phyloP scores from a whole-genome alignment of 208 protist genomes.

The Wallacemonas rigidus region DNA sequence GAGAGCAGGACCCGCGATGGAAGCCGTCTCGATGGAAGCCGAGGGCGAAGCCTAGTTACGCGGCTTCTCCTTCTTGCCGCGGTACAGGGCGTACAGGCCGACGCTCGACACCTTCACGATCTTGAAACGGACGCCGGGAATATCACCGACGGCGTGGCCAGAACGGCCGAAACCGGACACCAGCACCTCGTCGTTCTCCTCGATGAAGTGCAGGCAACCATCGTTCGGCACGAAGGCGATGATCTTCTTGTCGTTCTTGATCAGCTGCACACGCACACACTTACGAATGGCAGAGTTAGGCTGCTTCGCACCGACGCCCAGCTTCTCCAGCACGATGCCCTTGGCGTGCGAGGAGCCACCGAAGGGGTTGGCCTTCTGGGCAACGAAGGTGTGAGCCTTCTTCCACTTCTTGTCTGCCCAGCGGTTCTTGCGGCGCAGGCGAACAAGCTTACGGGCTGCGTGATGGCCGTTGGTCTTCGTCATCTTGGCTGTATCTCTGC shows the following conservation, averaged over 20 bases:
- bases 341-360: slow-evolving; percentile 98
- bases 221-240: slow-evolving; percentile 99
- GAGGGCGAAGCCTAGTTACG: slow-evolving; percentile 79
- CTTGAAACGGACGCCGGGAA: slow-evolving; percentile 99
- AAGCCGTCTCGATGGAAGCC: neutral
- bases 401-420: slow-evolving; percentile 99
- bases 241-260: slow-evolving; percentile 99
- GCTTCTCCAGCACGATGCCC: slow-evolving; percentile 99
- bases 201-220: slow-evolving; percentile 99
- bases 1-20: neutral
- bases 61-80: slow-evolving; percentile 99
- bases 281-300: slow-evolving; percentile 99
- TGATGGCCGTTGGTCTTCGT: slow-evolving; percentile 30
- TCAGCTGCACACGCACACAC: slow-evolving; percentile 99
- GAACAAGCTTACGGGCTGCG: slow-evolving; percentile 97
- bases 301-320: slow-evolving; percentile 99
- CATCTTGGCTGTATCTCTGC: slow-evolving; percentile 8
- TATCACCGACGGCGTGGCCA: slow-evolving; percentile 99
- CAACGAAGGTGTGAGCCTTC: slow-evolving; percentile 95
- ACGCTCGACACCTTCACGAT: slow-evolving; percentile 99
- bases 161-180: slow-evolving; percentile 99
- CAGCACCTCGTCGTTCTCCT: slow-evolving; percentile 99
- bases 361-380: slow-evolving; percentile 98
- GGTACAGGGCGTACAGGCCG: slow-evolving; percentile 97
- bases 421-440: slow-evolving; percentile 90